phyloP scores from a whole-genome alignment of 2,329 filamentous ascomycete species.

The Tolypocladium cylindrosporum region DNA sequence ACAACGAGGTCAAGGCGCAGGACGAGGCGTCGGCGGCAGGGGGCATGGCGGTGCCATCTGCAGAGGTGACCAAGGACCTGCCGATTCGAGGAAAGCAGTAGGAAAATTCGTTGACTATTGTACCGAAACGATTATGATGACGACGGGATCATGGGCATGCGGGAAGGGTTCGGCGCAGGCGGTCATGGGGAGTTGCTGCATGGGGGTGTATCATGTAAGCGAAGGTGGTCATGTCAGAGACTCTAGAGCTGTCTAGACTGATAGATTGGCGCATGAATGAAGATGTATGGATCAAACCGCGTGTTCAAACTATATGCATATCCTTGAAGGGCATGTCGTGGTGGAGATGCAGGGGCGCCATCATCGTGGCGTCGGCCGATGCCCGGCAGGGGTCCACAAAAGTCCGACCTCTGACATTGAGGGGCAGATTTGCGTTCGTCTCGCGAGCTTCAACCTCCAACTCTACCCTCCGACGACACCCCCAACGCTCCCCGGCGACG shows the following conservation, averaged over 20 bases:
- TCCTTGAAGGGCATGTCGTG: neutral
- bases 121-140: neutral
- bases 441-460: neutral
- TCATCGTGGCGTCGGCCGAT: neutral
- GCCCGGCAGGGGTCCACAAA: neutral
- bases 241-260: neutral
- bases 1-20: conserved; percentile 6
- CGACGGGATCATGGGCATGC: neutral
- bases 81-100: conserved; percentile 11
- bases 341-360: neutral
- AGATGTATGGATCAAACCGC: neutral
- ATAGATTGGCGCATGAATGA: neutral
- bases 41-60: conserved; percentile 6
- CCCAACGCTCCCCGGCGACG: neutral
- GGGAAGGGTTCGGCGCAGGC: neutral
- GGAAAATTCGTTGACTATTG: neutral
- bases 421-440: neutral
- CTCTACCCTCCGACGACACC: neutral
- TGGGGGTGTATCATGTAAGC: neutral
- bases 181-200: neutral
- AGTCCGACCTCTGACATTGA: neutral
- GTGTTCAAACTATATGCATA: neutral
- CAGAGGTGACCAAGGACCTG: conserved; percentile 11
- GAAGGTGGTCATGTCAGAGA: neutral
- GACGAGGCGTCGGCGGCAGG: conserved; percentile 8